A percentile compares a stretch with the other conserved stretches of the same genome.
phyloP scores from a whole-genome alignment of 108 stramenopile genomes.

The Nannochloropsis gaditana region DNA sequence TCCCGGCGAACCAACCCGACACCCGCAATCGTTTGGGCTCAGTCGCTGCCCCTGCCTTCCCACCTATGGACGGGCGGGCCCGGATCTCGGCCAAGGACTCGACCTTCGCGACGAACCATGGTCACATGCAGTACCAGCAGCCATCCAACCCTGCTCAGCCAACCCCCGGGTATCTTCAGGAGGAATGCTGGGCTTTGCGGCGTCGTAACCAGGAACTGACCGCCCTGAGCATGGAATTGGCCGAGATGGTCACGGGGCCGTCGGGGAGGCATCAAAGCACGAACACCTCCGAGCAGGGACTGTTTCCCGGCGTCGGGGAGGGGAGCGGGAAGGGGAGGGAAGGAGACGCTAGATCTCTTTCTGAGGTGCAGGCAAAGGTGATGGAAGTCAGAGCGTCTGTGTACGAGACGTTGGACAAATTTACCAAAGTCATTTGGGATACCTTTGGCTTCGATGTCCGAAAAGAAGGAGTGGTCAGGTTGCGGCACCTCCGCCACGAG shows the following conservation, averaged over 20 bases:
- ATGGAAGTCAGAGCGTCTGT: background rate
- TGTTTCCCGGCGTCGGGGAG: too few species aligned
- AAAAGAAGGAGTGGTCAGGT: background rate
- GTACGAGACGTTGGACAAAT: background rate
- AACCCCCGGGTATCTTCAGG: background rate
- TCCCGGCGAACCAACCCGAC: background rate
- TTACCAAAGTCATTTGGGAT: background rate
- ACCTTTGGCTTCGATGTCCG: conserved; percentile 7
- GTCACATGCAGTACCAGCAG: background rate
- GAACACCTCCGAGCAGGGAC: too few species aligned
- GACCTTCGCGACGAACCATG: background rate
- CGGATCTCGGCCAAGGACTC: background rate
- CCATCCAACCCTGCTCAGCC: background rate
- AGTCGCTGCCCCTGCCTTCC: background rate
- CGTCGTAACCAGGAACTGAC: background rate
- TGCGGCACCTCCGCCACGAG: background rate
- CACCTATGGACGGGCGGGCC: background rate
- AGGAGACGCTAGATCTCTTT: background rate
- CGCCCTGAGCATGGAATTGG: background rate
- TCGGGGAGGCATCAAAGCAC: background rate
- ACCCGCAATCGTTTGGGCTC: background rate
- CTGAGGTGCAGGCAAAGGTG: background rate
- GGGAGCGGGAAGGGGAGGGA: background rate
- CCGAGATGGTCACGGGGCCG: background rate
- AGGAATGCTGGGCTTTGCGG: background rate